Evolutionary conservation across 306 rosid species (phyloP).

Genomic region (Vicia sativa): DNA sequence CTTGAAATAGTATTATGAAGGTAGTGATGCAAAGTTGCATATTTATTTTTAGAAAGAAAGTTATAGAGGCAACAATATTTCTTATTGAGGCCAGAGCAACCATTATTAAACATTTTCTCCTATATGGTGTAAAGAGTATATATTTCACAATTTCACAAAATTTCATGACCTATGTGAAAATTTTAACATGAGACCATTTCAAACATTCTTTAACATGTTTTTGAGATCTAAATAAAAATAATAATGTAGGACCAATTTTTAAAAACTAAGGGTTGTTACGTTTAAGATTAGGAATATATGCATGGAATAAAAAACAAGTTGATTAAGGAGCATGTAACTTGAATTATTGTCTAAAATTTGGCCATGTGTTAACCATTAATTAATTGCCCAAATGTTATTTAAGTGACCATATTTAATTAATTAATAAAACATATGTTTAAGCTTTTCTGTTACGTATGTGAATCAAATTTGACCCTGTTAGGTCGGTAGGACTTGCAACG

Average conservation of each 20-base stretch:
- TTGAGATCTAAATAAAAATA: neutral
- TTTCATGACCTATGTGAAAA: neutral
- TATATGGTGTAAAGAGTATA: conserved; percentile 26
- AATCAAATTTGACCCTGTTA: conserved; percentile 48
- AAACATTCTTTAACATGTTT: neutral
- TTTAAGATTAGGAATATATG: conserved; percentile 19
- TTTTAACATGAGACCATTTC: neutral
- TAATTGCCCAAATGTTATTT: conserved; percentile 27
- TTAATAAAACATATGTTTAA: conserved; percentile 9
- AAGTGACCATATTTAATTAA: conserved; percentile 3
- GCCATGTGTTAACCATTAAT: conserved; percentile 29
- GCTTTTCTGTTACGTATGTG: conserved; percentile 40
- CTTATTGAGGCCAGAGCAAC: neutral
- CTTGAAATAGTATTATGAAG: too few relatives aligned
- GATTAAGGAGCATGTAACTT: conserved; percentile 3
- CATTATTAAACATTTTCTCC: neutral
- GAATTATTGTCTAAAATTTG: conserved; percentile 14
- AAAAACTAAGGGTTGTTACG: neutral
- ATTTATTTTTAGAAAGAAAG: too few relatives aligned
- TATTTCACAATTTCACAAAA: conserved; percentile 1
- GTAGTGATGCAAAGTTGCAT: too few relatives aligned
- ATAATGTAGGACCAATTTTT: neutral
- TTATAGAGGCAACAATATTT: neutral
- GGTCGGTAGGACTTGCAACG: conserved; percentile 47
- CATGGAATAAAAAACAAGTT: neutral